Base-by-base conservation (phyloP, 192 early-diverging fungal species). In the Rhizophagus sp. region DNA sequence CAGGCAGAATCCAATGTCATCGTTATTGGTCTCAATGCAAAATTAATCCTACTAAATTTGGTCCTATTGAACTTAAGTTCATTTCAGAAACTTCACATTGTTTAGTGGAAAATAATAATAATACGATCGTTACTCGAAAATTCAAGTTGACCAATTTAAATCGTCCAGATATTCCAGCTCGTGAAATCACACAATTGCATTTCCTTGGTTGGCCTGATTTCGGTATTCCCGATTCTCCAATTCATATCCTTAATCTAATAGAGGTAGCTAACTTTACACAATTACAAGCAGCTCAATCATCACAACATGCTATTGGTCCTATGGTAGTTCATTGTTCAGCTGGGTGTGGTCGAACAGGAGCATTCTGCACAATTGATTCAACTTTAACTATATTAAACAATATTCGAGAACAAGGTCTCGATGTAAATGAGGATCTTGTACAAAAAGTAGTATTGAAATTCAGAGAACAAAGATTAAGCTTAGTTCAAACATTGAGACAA, bases 121-220 rank as follows among this genome's bases (percentile, higher is more conserved):
- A 65, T 61, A 91, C 87, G 5, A 87, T 92, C 10, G 73, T 95
- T 30, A 81, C 92, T n/a, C 85, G 90, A 34, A 86, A 92, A 66
- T 77, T 93, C 25, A 71, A 75, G 13, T 22, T 69, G 3, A 6
- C 69, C 92, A 25, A 79, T 79, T n/a, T 70, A 81, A 13, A 75
- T 65, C 30, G 69, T 13, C 61, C 79, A 44, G 5, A 84, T 76
- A 3, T 49, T 75, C 4, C 73, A 72, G 5, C 83, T 83, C 73
- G 86, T n/a, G 78, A 73, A 4, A 83, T 97, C 1, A 92, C 93
- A 24, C 96, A 96, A 62, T 73, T 98, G 39, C 97, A 98, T 69
- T 98, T 94, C 75, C 82, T 90, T 33, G 93, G 91, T 1, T 98
- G 96, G 96, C 91, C 93, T n/a, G 97, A 99, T 82, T 95, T 95